Conservation (phyloP, 257 asterid genomes). For the Scutellaria galericulata region DNA sequence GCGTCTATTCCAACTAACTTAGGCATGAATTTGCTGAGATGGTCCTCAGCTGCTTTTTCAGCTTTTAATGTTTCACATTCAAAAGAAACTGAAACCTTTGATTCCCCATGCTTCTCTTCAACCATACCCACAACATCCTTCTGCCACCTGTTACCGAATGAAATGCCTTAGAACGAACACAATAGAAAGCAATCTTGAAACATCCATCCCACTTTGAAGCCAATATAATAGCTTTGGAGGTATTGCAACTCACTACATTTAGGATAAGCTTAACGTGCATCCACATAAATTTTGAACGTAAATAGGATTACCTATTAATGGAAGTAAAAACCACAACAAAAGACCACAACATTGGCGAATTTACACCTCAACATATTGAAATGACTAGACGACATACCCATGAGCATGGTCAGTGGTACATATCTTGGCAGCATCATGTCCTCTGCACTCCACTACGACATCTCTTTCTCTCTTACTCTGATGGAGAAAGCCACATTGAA, state of each 20-base stretch:
- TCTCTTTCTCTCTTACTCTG: constrained; percentile 73
- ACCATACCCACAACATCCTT: constrained; percentile 86
- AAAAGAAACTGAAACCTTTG: constrained; percentile 63
- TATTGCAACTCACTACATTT: constrained; percentile 15
- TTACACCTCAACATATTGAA: no score
- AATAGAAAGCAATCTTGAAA: constrained; percentile 1
- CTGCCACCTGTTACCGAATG: constrained; percentile 75
- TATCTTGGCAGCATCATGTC: constrained; percentile 96
- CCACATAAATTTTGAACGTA: neutral
- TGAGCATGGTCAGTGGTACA: constrained; percentile 84
- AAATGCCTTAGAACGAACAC: constrained; percentile 8
- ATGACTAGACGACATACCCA: constrained; percentile 55
- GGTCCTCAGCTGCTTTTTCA: constrained; percentile 90
- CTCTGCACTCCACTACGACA: constrained; percentile 90
- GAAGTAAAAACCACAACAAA: neutral
- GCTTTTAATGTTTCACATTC: constrained; percentile 94
- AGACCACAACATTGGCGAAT: neutral
- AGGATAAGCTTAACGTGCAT: constrained; percentile 21
- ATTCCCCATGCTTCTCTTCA: constrained; percentile 67
- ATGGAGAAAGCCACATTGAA: constrained; percentile 2
- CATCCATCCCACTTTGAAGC: constrained; percentile 5
- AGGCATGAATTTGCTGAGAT: constrained; percentile 90
- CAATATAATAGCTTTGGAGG: neutral
- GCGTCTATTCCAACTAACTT: constrained; percentile 91
- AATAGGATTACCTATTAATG: neutral